Percentiles rank a stretch among this genome's conserved stretches.
These are phyloP conservation scores for Pythium sp. DNA, from an alignment of 352 stramenopile species.

Conservation along the genomic window DNA sequence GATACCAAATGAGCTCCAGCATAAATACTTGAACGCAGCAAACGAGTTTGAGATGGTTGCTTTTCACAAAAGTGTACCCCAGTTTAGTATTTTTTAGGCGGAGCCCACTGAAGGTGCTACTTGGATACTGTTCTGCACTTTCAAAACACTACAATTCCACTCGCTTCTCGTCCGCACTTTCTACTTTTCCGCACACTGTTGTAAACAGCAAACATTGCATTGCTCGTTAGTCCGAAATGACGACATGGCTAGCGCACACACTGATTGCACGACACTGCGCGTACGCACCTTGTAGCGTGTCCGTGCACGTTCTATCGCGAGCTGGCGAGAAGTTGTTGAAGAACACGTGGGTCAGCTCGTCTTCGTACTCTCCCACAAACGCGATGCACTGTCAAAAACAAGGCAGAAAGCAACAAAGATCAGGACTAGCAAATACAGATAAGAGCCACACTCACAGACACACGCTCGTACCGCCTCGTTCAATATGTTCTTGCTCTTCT, in stretches of 20 bases:
- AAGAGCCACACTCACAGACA: background rate
- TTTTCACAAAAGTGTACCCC: background rate
- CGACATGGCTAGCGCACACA: no score
- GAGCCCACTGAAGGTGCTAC: background rate
- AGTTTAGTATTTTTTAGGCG: background rate
- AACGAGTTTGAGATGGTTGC: background rate
- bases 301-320: slow-evolving; percentile 54
- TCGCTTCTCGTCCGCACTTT: background rate
- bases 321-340: slow-evolving; percentile 77
- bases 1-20: background rate
- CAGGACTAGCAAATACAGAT: background rate
- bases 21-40: background rate
- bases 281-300: slow-evolving; percentile 42
- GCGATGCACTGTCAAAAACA: slow-evolving; percentile 48
- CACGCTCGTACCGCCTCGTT: slow-evolving; percentile 40
- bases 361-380: slow-evolving; percentile 77
- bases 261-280: background rate
- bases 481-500: slow-evolving; percentile 61
- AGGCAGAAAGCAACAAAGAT: background rate
- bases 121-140: background rate
- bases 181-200: slow-evolving; percentile 7
- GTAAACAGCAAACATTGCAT: background rate
- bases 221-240: background rate
- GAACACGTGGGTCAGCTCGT: slow-evolving; percentile 72
- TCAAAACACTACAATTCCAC: slow-evolving; percentile 7